Base-by-base conservation (phyloP, 1,139 yeast genomes). In the Suhomyces panamericanus region DNA sequence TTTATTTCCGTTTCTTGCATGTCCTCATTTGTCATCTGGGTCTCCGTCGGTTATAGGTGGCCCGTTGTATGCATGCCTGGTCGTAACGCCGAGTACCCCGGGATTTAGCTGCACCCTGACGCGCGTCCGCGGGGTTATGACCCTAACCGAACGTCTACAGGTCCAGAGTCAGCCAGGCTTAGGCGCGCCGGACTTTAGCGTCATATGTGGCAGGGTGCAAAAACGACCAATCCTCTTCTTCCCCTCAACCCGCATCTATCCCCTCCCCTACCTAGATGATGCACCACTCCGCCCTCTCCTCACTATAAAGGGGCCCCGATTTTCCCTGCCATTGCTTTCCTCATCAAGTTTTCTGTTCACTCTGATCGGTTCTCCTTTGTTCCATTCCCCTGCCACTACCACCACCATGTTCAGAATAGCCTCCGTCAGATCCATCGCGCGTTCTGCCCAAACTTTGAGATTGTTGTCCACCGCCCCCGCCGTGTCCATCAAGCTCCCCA, bases 401-500 rank as follows among this genome's bases (percentile, higher is more conserved):
- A 4, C 12, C 35, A 16, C n/a, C 32, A 40, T 40, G 43, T 28
- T 22, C 34, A 40, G 34, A 35, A 24, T 39, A 22, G 12, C 39
- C 17, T 10, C 35, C 10, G 30, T 35, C 28, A 40, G 24, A 17
- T 27, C 20, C 16, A 14, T 41, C 15, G 37, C 43, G 13, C 42
- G 50, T 11, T 42, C 43, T 24, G 32, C 51, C 17, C 46, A 39
- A 32, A 32, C 46, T 9, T 16, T 44, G 39, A 50, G 53, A 46
- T 28, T 38, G 31, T 48, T 47, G 46, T 46, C 54, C 28, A 35
- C 49, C 34, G 64, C 68, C 47, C 80, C 83, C 42, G 59, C 69
- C 22, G 77, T 75, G 41, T 69, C 67, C 29, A 64, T 85, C 50
- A 79, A 73, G 11, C 74, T 84, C 35, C 90, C 90, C 51, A 82